A percentile compares a stretch with the other conserved stretches of the same genome.
phyloP scores from a whole-genome alignment of 208 protist genomes.

The Leishmania gerbilli region DNA sequence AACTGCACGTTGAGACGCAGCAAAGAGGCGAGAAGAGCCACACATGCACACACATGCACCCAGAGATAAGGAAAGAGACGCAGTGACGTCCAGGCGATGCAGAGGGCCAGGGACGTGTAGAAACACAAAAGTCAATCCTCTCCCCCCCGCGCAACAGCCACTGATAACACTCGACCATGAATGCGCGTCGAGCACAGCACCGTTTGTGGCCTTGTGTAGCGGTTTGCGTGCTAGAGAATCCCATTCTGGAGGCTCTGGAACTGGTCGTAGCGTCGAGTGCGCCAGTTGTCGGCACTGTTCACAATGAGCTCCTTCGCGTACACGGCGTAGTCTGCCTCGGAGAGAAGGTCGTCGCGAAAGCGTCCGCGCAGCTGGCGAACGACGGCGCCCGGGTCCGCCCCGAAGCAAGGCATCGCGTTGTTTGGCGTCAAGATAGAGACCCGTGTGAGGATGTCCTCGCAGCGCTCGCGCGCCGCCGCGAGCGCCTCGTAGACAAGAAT shows the following conservation, averaged over 20 bases:
- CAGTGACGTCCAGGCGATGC: neutral
- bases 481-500: slow-evolving; percentile 88
- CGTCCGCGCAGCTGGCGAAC: slow-evolving; percentile 79
- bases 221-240: slow-evolving; percentile 47
- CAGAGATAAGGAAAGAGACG: slow-evolving; percentile 6
- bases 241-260: slow-evolving; percentile 94
- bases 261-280: slow-evolving; percentile 91
- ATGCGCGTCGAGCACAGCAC: neutral
- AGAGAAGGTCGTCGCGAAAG: slow-evolving; percentile 81
- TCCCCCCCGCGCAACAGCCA: neutral
- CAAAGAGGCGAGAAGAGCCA: neutral
- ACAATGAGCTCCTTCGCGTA: slow-evolving; percentile 88
- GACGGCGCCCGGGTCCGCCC: slow-evolving; percentile 48
- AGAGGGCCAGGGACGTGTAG: neutral
- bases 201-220: neutral
- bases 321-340: slow-evolving; percentile 84
- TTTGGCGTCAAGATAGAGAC: slow-evolving; percentile 86
- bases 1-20: neutral
- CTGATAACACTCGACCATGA: neutral
- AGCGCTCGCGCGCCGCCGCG: slow-evolving; percentile 65
- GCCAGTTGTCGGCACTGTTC: slow-evolving; percentile 92
- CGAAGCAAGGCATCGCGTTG: slow-evolving; percentile 91
- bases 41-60: slow-evolving; percentile 3
- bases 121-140: neutral
- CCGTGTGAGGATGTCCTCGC: slow-evolving; percentile 81